Conservation (phyloP, 176 grass and related monocot genomes). For the Phyllostachys edulis region DNA sequence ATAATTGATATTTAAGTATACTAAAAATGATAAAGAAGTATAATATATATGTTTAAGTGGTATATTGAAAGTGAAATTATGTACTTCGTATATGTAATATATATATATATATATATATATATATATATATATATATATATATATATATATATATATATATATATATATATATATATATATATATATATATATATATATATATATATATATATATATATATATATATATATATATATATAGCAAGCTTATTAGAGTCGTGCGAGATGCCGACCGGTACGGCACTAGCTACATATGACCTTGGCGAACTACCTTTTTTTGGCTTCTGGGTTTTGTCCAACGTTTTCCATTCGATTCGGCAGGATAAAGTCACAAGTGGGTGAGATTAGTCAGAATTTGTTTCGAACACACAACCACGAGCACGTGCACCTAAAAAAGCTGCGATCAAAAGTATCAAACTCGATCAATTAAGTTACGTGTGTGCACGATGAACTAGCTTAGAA, state of each 20-base stretch:
- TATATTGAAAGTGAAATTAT: too few species aligned
- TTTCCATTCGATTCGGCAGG: slow-evolving; percentile 39
- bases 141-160: too few species aligned
- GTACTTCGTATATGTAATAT: too few species aligned
- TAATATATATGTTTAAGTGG: too few species aligned
- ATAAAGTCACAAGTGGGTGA: slow-evolving; percentile 37
- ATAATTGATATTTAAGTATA: too few species aligned
- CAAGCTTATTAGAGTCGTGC: neutral
- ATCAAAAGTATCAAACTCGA: neutral
- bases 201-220: too few species aligned
- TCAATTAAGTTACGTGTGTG: slow-evolving; percentile 4
- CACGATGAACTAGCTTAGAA: neutral
- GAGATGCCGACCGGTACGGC: slow-evolving; percentile 2
- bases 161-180: too few species aligned
- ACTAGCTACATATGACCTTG: neutral
- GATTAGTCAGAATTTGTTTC: neutral
- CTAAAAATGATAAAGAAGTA: too few species aligned
- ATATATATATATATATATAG: too few species aligned
- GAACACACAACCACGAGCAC: slow-evolving; percentile 34
- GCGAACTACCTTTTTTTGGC: neutral
- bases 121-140: too few species aligned
- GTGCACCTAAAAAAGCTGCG: neutral
- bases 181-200: too few species aligned
- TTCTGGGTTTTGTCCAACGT: neutral
- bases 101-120: too few species aligned